Base-by-base conservation (phyloP, 179 eudicot species). In the Amaranthus tricolor region DNA sequence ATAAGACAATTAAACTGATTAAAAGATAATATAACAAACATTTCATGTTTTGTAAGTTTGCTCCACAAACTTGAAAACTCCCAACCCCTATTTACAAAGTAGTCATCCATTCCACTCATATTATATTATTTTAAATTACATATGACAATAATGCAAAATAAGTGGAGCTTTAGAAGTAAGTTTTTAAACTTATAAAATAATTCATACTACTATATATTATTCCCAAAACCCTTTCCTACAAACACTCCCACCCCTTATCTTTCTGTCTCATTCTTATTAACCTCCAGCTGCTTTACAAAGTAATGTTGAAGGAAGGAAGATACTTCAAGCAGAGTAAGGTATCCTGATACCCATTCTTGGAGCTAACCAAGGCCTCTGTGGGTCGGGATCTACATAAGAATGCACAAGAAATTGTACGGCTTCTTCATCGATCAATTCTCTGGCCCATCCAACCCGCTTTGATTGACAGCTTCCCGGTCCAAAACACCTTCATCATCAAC, bases 341-440 rank as follows among this genome's bases (percentile, higher is more conserved):
- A 92, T 80, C 80, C 86, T 85, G 64, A 82, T 61, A 56, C 88
- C 98, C 96, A 94, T 88, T 81, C 91, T 87, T 20, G 83, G 89
- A 16, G 89, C 86, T 74, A 92, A 74, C 98, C 97, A 94, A 63
- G 96, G 88, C 67, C 86, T 84, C 10, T 94, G 84, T 9, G 83
- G 85, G 83, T 92, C 85, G 11, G 97, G 88, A 52, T 94, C 97
- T 1, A 94, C 85, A 74, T 88, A 94, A 67, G 88, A 77, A 79
- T 87, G 97, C 56, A 77, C 74, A 15, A 90, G 76, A 77, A 94
- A 94, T 76, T 94, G 90, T 56, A 81, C 89, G 11, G 90, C 96
- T 79, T 92, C 98, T 79, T 94, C 97, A 31, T 90, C 96, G 50
- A 92, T 73, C 74, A 94, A 83, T 77, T 94, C 98, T 79, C 97